These are phyloP conservation scores for Penicillium alfredii DNA, from an alignment of 495 filamentous ascomycete genomes.

Conservation along the genomic window DNA sequence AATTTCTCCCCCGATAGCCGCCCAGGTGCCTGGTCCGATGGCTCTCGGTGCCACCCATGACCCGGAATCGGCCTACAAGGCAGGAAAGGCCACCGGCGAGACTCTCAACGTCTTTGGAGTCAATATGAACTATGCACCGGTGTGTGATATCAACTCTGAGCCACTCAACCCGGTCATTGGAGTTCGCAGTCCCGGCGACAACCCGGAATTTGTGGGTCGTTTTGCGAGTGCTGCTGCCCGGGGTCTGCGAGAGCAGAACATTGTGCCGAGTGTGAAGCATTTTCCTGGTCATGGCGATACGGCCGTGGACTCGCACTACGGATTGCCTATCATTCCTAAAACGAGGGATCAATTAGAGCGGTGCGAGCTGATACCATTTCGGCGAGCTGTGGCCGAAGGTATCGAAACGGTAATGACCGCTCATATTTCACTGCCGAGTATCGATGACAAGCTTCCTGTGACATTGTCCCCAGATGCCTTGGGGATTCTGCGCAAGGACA, in stretches of 20 bases:
- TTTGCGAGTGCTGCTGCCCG: slow-evolving; percentile 32
- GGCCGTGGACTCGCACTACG: slow-evolving; percentile 39
- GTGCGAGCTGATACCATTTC: slow-evolving; percentile 39
- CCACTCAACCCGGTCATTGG: slow-evolving; percentile 41
- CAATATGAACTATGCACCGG: slow-evolving; percentile 43
- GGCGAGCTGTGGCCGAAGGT: slow-evolving; percentile 37
- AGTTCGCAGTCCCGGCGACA: slow-evolving; percentile 37
- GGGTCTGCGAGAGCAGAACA: slow-evolving; percentile 32
- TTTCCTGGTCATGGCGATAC: slow-evolving; percentile 43
- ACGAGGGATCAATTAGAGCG: slow-evolving; percentile 33
- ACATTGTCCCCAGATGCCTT: slow-evolving; percentile 33
- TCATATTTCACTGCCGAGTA: slow-evolving; percentile 36
- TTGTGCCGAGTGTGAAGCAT: slow-evolving; percentile 40
- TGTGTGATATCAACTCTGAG: slow-evolving; percentile 42
- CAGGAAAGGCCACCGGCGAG: slow-evolving; percentile 33
- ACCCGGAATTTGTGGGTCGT: slow-evolving; percentile 35
- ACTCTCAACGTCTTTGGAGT: slow-evolving; percentile 32
- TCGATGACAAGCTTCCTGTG: slow-evolving; percentile 32
- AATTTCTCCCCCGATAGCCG: slow-evolving; percentile 39
- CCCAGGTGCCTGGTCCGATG: slow-evolving; percentile 39
- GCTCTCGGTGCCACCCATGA: slow-evolving; percentile 36
- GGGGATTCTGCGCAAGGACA: slow-evolving; percentile 36
- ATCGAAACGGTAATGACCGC: slow-evolving; percentile 41
- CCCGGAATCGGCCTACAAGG: slow-evolving; percentile 32
- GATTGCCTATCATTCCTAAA: slow-evolving; percentile 35